Base-by-base conservation (phyloP, 1,139 yeast genomes). In the Geotrichum carabidarum region DNA sequence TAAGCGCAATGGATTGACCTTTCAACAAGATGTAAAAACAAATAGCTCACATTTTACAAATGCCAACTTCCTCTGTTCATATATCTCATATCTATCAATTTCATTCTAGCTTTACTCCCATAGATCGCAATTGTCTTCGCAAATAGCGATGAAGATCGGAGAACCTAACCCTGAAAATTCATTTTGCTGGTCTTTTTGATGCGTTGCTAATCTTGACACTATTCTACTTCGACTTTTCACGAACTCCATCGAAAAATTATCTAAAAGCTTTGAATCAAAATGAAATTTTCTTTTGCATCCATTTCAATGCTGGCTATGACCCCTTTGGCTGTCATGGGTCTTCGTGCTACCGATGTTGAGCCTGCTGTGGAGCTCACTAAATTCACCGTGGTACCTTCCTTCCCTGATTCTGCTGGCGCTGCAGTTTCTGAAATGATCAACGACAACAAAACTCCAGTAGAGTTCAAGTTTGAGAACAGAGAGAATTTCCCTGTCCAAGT, bases 401-500 rank as follows among this genome's bases (percentile, higher is more conserved):
- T 53, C 36, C 48, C 51, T 15, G 58, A 57, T 15, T 57, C 56
- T 15, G 40, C 48, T 31, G 57, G 51, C 18, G 54, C 48, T 7
- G 54, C 48, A 6, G 58, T 56, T 6, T 58, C 61, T 32, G 61
- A 61, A 35, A 48, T 65, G 14, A 55, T 56, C 62, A 79, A 80
- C 63, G 85, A 81, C 47, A 84, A 84, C 48, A 74, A 76, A 44
- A 72, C 82, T 48, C 73, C 82, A 2, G 69, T 89, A 58, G 70
- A 72, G 48, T 84, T 85, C 68, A 68, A 73, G 4, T 76, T 86
- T 57, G 65, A 69, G 54, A 87, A 87, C 67, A 71, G 76, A 37
- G 95, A 86, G 65, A 78, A 75, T 1, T 69, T 65, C 32, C 78
- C 78, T 8, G 71, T 79, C 49, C 74, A 80, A 27, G 72, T 89